Evolutionary conservation across 2,329 filamentous ascomycete species (phyloP), one percentile per base, ranked within the genome.

Genomic region (Ophiostoma pallidulum): DNA sequence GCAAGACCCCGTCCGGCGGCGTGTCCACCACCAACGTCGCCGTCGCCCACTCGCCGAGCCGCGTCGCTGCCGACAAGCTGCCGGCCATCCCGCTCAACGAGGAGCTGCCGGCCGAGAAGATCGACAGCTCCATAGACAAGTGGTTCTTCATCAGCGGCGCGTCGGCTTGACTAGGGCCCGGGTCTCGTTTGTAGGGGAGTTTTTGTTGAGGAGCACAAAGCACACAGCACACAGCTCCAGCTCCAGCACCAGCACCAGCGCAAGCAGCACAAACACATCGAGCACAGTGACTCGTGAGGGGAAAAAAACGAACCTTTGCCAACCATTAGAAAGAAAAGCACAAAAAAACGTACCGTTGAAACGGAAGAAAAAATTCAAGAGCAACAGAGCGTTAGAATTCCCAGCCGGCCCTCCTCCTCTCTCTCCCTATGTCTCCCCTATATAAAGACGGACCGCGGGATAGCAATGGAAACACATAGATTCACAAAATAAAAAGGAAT

Each of bases 81-180:
- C 80, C 83, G 55, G 82, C 80, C 63, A 81, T 98, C 58, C 87
- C 89, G 52, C 64, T 77, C 55, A 75, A 86, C 71, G 78, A 96
- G 79, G 83, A 94, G 62, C 74, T 94, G 50, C 66, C 78, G 48
- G 81, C 92, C 52, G 91, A 84, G 57, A 90, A 91, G 63, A 95
- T 98, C 60, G 92, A 98, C 66, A 78, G 81, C 66, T 94, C 84
- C 70, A 95, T 97, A 65, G 92, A 98, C 81, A 98, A 98, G 82
- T 98, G 92, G 92, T 98, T 98, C 85, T 98, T 97, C 82, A 98
- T 98, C 72, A 95, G 89, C 68, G 92, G 92, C 70, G 92, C 92
- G 64, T 87, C 89, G 60, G 76, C 84, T 60, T 91, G 86, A 57
- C 48, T 55, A 45, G 32, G 22, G 22, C 19, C 33, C 31, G 41